phyloP scores from a whole-genome alignment of 2,329 filamentous ascomycete genomes.

The Hortaea sp. region DNA sequence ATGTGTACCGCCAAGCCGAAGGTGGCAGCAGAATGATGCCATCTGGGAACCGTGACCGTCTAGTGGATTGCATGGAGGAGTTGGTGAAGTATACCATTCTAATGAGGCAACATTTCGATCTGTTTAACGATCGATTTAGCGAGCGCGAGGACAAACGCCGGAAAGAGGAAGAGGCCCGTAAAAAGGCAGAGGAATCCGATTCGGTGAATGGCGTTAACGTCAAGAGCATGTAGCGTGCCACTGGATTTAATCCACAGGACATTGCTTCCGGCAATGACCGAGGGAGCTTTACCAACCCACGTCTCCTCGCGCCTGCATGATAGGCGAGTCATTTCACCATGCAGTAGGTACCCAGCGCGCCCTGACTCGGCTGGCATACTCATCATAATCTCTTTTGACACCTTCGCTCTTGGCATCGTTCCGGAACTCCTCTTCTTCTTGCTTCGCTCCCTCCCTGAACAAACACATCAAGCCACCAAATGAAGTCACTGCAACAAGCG shows the following conservation, averaged over 20 bases:
- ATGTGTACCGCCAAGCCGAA: conserved; percentile 16
- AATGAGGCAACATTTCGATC: conserved; percentile 50
- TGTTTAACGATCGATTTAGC: conserved; percentile 55
- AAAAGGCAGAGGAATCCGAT: not conserved
- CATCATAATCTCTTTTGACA: not conserved
- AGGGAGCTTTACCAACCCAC: too few species aligned
- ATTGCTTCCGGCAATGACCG: too few species aligned
- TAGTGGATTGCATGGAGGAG: conserved; percentile 49
- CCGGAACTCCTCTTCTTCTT: not conserved
- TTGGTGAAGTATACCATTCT: conserved; percentile 59
- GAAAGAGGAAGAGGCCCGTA: conserved; percentile 1
- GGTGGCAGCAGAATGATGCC: conserved; percentile 18
- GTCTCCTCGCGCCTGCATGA: too few species aligned
- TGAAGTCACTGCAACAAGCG: not conserved
- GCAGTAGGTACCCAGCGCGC: not conserved
- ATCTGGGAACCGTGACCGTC: conserved; percentile 17
- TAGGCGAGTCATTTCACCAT: not conserved
- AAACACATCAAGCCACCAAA: not conserved
- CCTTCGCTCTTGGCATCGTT: not conserved
- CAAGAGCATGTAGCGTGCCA: too few species aligned
- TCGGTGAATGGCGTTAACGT: not conserved
- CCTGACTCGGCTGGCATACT: not conserved
- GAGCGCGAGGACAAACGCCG: conserved; percentile 33
- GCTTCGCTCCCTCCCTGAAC: not conserved
- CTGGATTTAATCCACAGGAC: too few species aligned